A percentile compares a stretch with the other conserved stretches of the same genome.
Conservation (phyloP, 129 eudicot genomes). For the Saposhnikovia divaricata region DNA sequence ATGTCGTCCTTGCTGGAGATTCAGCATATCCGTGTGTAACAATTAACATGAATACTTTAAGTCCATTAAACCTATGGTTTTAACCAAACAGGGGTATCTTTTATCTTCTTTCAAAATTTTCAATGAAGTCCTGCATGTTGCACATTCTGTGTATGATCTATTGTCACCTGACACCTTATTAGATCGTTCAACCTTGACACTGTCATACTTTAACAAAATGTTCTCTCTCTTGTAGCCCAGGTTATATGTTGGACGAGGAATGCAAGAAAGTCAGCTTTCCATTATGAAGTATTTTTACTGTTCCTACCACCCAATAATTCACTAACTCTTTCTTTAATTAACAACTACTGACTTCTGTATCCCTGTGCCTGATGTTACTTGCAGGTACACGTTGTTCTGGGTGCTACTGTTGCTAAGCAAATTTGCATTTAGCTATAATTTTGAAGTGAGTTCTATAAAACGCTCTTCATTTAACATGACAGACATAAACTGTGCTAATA, state of each 20-base stretch:
- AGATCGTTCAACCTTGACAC: not conserved
- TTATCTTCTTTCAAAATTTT: not conserved
- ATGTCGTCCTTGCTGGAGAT: not conserved
- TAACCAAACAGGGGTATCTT: not conserved
- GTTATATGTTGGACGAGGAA: conserved; percentile 87
- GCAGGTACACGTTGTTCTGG: conserved; percentile 88
- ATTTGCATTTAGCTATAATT: conserved; percentile 77
- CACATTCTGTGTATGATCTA: not conserved
- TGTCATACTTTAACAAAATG: not conserved
- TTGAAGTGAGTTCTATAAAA: conserved; percentile 49
- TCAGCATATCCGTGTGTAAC: not conserved
- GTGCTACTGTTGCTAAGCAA: conserved; percentile 72
- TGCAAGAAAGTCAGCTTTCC: conserved; percentile 91
- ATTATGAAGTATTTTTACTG: conserved; percentile 50
- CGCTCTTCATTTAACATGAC: not conserved
- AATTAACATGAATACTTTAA: not conserved
- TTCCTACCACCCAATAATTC: conserved; percentile 9
- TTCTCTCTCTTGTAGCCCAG: conserved; percentile 56
- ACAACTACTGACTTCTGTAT: conserved; percentile 9
- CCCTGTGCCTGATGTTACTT: conserved; percentile 17
- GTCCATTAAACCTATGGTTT: not conserved
- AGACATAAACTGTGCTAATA: not conserved
- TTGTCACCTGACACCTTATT: too few relatives aligned
- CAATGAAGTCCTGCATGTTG: not conserved
- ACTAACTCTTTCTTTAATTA: conserved; percentile 3